Evolutionary conservation across 371 early-diverging fungal genomes (phyloP), one percentile per base, ranked within the genome.

Genomic region (Apophysomyces ossiformis): DNA sequence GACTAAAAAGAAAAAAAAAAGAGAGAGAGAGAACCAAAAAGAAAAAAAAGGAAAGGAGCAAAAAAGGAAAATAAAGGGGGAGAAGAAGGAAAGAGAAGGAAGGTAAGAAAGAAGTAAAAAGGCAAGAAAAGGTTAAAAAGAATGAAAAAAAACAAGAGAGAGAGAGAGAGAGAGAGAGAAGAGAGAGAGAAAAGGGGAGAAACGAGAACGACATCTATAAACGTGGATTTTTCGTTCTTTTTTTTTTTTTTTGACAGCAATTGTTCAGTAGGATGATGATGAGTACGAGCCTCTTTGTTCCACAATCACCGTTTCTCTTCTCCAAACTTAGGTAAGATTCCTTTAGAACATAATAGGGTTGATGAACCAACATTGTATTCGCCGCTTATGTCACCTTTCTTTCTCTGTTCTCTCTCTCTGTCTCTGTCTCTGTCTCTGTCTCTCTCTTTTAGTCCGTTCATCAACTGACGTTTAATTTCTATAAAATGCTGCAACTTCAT

Each of bases 11-110:
- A 37, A 64, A 58, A 57, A 58, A 46, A 39, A n/a, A 36, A 60
- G 38, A 61, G 54, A 56, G 44, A 43, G 47, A 66, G 50, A 60
- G 43, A 7, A 45, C 58, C 41, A 65, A 41, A 58, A 61, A 65
- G 58, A 26, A 26, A 37, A 67, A 60, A 60, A 60, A 39, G 26
- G 46, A 58, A 61, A 61, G 45, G 37, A 61, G 38, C 37, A 58
- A 58, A 21, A 37, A 35, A 62, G 6, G 7, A 37, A 41, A 41
- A 60, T 7, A 8, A 41, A 41, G 5, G 39, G n/a, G 37, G n/a
- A 11, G 26, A 36, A 16, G 16, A 26, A 26, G 32, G 21, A 8
- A 41, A 41, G 37, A 60, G n/a, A n/a, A 21, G 41, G 43, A 36
- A 16, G 16, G 15, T 44, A 32, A 5, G 59, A 59, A 41, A 38